phyloP scores from a whole-genome alignment of 352 stramenopile genomes.

The Labyrinthula sp. region DNA sequence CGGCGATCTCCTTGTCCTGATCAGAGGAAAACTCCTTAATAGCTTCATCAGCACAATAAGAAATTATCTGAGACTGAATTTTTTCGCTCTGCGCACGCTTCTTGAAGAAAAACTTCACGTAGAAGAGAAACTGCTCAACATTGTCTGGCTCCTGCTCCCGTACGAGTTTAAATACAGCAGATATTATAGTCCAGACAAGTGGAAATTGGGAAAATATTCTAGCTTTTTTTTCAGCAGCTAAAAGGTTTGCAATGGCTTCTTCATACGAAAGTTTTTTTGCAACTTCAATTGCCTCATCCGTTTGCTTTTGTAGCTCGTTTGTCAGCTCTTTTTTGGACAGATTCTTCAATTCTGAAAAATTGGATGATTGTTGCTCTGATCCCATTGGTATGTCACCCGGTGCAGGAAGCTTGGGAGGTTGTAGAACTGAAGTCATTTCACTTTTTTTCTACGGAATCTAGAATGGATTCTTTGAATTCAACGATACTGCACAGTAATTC shows the following conservation, averaged over 20 bases:
- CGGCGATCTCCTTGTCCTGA: constrained; percentile 58
- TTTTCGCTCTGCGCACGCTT: constrained; percentile 59
- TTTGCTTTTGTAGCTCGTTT: constrained; percentile 12
- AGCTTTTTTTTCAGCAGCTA: constrained; percentile 50
- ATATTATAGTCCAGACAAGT: constrained; percentile 32
- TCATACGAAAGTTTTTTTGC: constrained; percentile 45
- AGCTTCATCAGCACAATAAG: constrained; percentile 42
- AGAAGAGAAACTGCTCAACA: constrained; percentile 61
- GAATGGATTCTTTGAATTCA: too few relatives aligned
- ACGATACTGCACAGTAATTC: too few relatives aligned
- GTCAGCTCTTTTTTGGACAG: constrained; percentile 37
- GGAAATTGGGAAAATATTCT: constrained; percentile 29
- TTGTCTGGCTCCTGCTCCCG: constrained; percentile 53
- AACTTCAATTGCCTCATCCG: constrained; percentile 30
- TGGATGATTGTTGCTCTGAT: too few relatives aligned
- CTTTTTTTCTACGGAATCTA: too few relatives aligned
- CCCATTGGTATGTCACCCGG: too few relatives aligned
- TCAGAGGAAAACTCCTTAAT: constrained; percentile 49
- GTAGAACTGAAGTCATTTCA: too few relatives aligned
- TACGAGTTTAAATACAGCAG: constrained; percentile 46
- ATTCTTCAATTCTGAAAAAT: too few relatives aligned
- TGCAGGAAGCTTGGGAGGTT: too few relatives aligned
- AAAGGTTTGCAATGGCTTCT: constrained; percentile 50
- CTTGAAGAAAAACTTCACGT: constrained; percentile 59
- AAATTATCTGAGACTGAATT: constrained; percentile 39